A percentile compares a stretch with the other conserved stretches of the same genome.
Evolutionary conservation across 148 eudicot genomes (phyloP).

Genomic region (Heliamphora exappendiculata): DNA sequence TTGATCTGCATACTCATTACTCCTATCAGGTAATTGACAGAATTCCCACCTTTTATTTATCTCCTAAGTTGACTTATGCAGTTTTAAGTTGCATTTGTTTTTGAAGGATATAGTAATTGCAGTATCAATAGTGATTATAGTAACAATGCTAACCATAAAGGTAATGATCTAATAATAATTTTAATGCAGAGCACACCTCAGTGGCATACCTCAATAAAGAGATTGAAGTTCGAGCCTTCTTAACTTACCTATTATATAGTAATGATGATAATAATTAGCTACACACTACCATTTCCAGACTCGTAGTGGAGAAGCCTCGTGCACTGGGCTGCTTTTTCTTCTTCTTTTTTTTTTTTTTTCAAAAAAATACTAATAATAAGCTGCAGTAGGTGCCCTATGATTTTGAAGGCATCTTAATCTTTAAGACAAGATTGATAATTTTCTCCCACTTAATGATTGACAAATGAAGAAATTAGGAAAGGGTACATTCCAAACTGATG

Average conservation of each 20-base stretch:
- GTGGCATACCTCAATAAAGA: too few species aligned
- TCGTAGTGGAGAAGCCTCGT: too few species aligned
- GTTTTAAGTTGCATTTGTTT: neutral
- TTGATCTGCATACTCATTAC: conserved; percentile 97
- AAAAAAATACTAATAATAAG: neutral
- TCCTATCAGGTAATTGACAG: conserved; percentile 76
- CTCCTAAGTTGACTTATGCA: neutral
- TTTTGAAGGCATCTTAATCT: neutral
- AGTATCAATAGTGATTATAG: neutral
- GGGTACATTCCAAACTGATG: too few species aligned
- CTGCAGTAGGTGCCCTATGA: neutral
- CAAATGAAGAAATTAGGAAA: neutral
- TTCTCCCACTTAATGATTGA: neutral
- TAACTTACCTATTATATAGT: too few species aligned
- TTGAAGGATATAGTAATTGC: neutral
- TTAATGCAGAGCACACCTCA: too few species aligned
- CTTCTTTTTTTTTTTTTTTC: too few species aligned
- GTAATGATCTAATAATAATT: too few species aligned
- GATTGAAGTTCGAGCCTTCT: too few species aligned
- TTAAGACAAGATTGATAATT: neutral
- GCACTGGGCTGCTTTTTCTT: too few species aligned
- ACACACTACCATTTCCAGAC: too few species aligned
- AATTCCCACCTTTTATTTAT: neutral
- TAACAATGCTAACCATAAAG: too few species aligned
- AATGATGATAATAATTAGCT: too few species aligned